Conservation (phyloP, 306 rosid species). For the Casuarina equisetifolia region DNA sequence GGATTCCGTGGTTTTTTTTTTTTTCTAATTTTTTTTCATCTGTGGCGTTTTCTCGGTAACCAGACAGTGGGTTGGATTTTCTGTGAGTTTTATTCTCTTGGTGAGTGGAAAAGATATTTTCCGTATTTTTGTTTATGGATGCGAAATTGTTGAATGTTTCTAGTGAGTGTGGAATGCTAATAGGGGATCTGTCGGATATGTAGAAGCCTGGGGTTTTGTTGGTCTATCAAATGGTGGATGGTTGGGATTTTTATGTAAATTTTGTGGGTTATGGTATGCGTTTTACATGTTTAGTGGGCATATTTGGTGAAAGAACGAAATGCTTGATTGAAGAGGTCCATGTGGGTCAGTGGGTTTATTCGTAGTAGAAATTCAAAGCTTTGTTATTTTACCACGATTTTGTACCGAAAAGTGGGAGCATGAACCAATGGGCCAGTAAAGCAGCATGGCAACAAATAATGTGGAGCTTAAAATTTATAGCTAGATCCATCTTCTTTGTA, state of each 20-base stretch:
- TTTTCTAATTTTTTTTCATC: background rate
- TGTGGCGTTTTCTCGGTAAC: background rate
- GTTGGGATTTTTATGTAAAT: background rate
- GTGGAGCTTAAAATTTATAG: background rate
- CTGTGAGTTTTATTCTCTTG: background rate
- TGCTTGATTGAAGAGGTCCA: background rate
- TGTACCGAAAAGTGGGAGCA: background rate
- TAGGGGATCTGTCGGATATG: background rate
- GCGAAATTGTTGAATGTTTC: background rate
- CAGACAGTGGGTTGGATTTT: background rate
- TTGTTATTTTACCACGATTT: background rate
- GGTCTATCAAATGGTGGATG: background rate
- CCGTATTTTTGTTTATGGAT: background rate
- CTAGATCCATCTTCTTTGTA: background rate
- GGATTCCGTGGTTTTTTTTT: background rate
- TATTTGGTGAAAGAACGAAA: background rate
- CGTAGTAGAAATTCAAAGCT: background rate
- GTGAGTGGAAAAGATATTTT: background rate
- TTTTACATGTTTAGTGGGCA: constrained; percentile 1
- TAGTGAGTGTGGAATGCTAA: background rate
- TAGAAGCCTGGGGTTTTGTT: background rate
- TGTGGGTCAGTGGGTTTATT: background rate
- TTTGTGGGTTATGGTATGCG: background rate
- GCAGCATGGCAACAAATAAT: background rate
- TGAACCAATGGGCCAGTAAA: background rate